Evolutionary conservation across 164 flowering plant species (phyloP).

Genomic region (Sedum album): DNA sequence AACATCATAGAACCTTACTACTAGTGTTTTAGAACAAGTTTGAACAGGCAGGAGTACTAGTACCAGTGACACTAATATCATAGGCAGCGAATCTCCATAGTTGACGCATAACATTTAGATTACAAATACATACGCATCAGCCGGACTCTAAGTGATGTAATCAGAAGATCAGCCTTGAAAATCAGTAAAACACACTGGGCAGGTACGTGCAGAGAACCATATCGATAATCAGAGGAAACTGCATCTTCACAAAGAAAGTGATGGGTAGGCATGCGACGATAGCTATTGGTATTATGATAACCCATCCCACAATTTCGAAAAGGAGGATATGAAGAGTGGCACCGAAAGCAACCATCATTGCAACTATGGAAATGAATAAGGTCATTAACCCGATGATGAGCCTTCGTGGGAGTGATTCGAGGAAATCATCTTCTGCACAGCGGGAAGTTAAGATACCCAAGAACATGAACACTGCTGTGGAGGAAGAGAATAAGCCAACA

Average conservation of each 20-base stretch:
- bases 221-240: slow-evolving; percentile 1
- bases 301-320: not conserved
- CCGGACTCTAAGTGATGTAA: too few relatives aligned
- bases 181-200: slow-evolving; percentile 1
- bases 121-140: too few relatives aligned
- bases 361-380: slow-evolving; percentile 19
- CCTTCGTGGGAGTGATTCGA: not conserved
- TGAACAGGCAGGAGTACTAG: too few relatives aligned
- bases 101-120: too few relatives aligned
- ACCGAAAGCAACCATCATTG: slow-evolving; percentile 21
- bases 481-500: slow-evolving; percentile 6
- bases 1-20: too few relatives aligned
- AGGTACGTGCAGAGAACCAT: not conserved
- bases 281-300: slow-evolving; percentile 1
- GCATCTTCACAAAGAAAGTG: not conserved
- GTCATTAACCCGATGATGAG: slow-evolving; percentile 13
- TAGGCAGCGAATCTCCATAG: not conserved
- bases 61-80: too few relatives aligned
- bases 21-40: too few relatives aligned
- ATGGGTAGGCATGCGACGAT: not conserved
- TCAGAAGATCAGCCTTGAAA: not conserved
- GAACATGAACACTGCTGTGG: slow-evolving; percentile 7
- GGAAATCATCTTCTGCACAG: slow-evolving; percentile 1
- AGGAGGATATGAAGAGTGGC: slow-evolving; percentile 11
- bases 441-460: slow-evolving; percentile 9